A percentile compares a stretch with the other conserved stretches of the same genome.
Conservation (phyloP, 2,329 filamentous ascomycete genomes). For the Colletotrichum gigasporum region DNA sequence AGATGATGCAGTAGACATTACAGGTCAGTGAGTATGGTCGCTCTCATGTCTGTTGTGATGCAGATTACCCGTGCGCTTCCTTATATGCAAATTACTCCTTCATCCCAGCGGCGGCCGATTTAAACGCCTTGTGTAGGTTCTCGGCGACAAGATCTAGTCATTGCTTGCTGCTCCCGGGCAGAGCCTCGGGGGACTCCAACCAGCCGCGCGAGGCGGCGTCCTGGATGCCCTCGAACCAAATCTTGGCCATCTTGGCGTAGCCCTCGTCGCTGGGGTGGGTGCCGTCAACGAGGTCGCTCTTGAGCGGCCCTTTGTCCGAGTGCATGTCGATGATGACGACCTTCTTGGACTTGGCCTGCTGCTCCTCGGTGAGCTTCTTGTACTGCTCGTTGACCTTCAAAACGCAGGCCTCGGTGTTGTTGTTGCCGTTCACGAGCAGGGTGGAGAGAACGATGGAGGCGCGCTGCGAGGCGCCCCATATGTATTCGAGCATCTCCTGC, state of each 20-base stretch:
- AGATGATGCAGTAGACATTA: constrained; percentile 7
- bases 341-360: constrained; percentile 40
- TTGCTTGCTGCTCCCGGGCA: constrained; percentile 2
- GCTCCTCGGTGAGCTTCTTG: constrained; percentile 36
- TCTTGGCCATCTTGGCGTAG: constrained; percentile 52
- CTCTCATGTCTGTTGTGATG: too few relatives aligned
- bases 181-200: constrained; percentile 33
- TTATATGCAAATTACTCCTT: background rate
- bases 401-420: constrained; percentile 39
- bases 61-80: background rate
- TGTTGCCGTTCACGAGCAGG: constrained; percentile 43
- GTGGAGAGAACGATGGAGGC: constrained; percentile 50
- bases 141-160: constrained; percentile 15
- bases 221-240: constrained; percentile 44
- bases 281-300: constrained; percentile 46
- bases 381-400: constrained; percentile 45
- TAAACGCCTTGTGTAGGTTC: background rate
- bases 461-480: constrained; percentile 43
- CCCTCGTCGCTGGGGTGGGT: constrained; percentile 51
- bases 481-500: constrained; percentile 44
- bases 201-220: constrained; percentile 38
- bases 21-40: too few relatives aligned
- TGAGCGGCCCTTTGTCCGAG: constrained; percentile 38
- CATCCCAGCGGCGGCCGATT: background rate
- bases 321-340: constrained; percentile 54